Evolutionary conservation across 352 stramenopile species (phyloP).

Genomic region (Pythium brassicae): DNA sequence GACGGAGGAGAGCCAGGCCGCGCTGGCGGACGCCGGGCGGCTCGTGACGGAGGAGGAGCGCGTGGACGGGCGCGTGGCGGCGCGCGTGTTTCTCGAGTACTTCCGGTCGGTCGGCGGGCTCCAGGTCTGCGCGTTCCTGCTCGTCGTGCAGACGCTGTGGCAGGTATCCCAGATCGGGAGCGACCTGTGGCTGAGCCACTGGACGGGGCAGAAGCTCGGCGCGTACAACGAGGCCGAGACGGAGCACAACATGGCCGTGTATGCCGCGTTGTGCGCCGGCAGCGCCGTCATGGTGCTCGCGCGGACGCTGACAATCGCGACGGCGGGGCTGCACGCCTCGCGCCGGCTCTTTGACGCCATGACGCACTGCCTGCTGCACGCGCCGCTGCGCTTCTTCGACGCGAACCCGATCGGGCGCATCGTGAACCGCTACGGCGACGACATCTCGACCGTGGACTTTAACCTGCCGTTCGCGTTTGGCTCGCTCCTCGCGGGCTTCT

Average conservation of each 20-base stretch:
- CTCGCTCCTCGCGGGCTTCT: constrained; percentile 34
- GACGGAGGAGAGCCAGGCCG: constrained; percentile 2
- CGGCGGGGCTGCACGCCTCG: constrained; percentile 21
- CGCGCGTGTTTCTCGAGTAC: constrained; percentile 30
- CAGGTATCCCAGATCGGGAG: constrained; percentile 23
- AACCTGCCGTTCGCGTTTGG: constrained; percentile 21
- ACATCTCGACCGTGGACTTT: constrained; percentile 84
- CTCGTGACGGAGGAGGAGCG: constrained; percentile 40
- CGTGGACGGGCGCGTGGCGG: constrained; percentile 30
- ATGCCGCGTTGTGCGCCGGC: constrained; percentile 12
- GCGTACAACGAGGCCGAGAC: not conserved
- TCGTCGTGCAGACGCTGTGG: constrained; percentile 16
- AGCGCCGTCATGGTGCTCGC: constrained; percentile 25
- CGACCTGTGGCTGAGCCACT: constrained; percentile 27
- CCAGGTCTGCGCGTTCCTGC: not conserved
- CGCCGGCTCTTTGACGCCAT: constrained; percentile 70
- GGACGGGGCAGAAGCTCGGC: constrained; percentile 11
- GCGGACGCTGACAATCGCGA: constrained; percentile 17
- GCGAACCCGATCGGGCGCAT: constrained; percentile 82
- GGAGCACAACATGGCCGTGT: constrained; percentile 20
- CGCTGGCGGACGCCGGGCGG: constrained; percentile 1
- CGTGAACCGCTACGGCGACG: constrained; percentile 80
- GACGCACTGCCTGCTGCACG: constrained; percentile 65
- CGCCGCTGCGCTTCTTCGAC: constrained; percentile 88
- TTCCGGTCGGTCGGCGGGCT: constrained; percentile 28